Conservation (phyloP, 176 grass and related monocot genomes). For the Tillandsia fasciculata region DNA sequence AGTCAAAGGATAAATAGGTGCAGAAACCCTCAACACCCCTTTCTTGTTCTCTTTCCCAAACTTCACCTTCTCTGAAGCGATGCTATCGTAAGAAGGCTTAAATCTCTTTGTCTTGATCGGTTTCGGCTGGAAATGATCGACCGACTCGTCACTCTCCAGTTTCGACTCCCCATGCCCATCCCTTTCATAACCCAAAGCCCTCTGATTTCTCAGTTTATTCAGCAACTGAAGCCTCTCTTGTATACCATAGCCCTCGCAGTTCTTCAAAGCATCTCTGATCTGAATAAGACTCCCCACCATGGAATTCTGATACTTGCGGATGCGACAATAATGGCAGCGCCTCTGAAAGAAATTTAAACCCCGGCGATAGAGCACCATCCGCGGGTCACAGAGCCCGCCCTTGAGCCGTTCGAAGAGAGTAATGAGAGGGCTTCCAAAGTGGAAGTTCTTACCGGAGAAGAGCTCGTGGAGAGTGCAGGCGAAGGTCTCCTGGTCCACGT, state of each 20-base stretch:
- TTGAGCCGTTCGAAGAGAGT: slow-evolving; percentile 44
- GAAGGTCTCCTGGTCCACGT: slow-evolving; percentile 82
- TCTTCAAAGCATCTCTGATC: slow-evolving; percentile 70
- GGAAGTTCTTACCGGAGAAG: slow-evolving; percentile 50
- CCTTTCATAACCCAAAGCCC: slow-evolving; percentile 16
- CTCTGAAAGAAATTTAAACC: slow-evolving; percentile 44
- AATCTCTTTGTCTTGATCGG: slow-evolving; percentile 24
- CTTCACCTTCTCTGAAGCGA: slow-evolving; percentile 21
- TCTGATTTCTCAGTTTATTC: slow-evolving; percentile 35
- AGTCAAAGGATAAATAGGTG: slow-evolving; percentile 13
- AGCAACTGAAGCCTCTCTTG: slow-evolving; percentile 53
- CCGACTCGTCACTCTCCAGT: slow-evolving; percentile 42
- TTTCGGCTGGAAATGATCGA: slow-evolving; percentile 23
- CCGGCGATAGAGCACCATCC: slow-evolving; percentile 49
- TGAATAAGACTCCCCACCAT: slow-evolving; percentile 49
- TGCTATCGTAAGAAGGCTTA: not conserved
- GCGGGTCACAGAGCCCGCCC: slow-evolving; percentile 69
- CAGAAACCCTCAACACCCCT: slow-evolving; percentile 30
- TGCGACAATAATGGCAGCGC: slow-evolving; percentile 53
- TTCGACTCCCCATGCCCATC: slow-evolving; percentile 15
- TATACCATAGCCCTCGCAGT: slow-evolving; percentile 38
- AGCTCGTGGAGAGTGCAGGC: slow-evolving; percentile 55
- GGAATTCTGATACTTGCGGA: slow-evolving; percentile 72
- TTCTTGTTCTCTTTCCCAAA: slow-evolving; percentile 35
- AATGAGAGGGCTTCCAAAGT: slow-evolving; percentile 61